These are phyloP conservation scores for Asclepias syriaca DNA, from an alignment of 257 asterid species.

Conservation along the genomic window DNA sequence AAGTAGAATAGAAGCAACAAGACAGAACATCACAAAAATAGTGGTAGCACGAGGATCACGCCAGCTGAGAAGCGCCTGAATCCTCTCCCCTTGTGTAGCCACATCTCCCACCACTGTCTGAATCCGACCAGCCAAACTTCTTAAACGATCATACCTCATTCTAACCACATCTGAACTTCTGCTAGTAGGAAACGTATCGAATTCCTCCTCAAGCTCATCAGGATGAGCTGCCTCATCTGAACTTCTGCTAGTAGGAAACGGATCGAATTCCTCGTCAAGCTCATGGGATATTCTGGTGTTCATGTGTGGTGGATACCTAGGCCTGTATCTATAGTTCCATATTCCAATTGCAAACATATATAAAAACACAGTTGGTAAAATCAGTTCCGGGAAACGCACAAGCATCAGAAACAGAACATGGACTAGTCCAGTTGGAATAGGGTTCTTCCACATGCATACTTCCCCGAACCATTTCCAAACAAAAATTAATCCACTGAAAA, in stretches of 20 bases:
- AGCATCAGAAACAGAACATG: conserved; percentile 75
- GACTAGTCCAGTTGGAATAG: conserved; percentile 62
- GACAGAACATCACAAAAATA: conserved; percentile 59
- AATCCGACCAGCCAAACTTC: conserved; percentile 74
- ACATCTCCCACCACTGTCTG: conserved; percentile 79
- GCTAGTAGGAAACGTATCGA: conserved; percentile 65
- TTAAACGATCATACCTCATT: conserved; percentile 73
- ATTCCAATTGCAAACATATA: conserved; percentile 76
- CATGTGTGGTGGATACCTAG: conserved; percentile 90
- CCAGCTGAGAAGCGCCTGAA: conserved; percentile 86
- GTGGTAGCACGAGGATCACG: conserved; percentile 86
- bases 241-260: conserved; percentile 62
- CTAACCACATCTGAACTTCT: conserved; percentile 49
- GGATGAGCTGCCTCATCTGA: conserved; percentile 64
- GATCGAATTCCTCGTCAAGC: conserved; percentile 89
- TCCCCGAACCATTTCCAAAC: conserved; percentile 71
- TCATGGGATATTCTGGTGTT: conserved; percentile 64
- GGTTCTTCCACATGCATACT: conserved; percentile 73
- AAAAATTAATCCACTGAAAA: conserved; percentile 48
- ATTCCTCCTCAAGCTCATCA: conserved; percentile 95
- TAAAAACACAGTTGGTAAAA: conserved; percentile 62
- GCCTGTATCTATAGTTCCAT: conserved; percentile 71
- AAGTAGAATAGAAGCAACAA: conserved; percentile 48
- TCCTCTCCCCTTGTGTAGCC: conserved; percentile 87
- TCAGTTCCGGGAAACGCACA: conserved; percentile 60